phyloP scores from a whole-genome alignment of 2,329 filamentous ascomycete species.

The Claviceps capensis region DNA sequence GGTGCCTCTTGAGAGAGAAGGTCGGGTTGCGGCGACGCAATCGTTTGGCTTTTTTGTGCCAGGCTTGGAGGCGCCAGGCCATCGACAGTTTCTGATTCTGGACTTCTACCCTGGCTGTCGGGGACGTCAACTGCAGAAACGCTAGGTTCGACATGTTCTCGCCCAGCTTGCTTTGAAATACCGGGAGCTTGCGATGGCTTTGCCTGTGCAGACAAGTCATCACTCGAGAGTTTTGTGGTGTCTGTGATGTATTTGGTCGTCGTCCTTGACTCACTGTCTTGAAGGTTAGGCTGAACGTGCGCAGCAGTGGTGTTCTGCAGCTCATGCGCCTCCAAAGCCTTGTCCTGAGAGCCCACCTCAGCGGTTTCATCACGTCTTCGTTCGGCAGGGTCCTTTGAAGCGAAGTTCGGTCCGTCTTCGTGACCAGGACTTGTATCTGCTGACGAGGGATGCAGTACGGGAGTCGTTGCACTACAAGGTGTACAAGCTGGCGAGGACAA shows the following conservation, averaged over 20 bases:
- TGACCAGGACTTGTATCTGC: constrained; percentile 63
- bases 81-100: constrained; percentile 22
- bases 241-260: constrained; percentile 9
- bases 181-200: not conserved
- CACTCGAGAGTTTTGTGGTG: constrained; percentile 2
- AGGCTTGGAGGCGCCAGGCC: constrained; percentile 12
- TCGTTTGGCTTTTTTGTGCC: constrained; percentile 6
- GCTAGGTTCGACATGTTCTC: not conserved
- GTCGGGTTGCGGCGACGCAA: constrained; percentile 1
- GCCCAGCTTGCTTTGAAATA: not conserved
- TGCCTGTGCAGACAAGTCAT: not conserved
- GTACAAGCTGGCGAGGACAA: constrained; percentile 51
- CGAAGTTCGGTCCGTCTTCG: constrained; percentile 43
- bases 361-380: constrained; percentile 27
- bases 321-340: not conserved
- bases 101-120: constrained; percentile 20
- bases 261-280: constrained; percentile 21
- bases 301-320: constrained; percentile 15
- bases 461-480: constrained; percentile 59
- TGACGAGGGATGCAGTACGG: constrained; percentile 52
- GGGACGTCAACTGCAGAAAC: constrained; percentile 14
- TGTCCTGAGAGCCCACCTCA: not conserved
- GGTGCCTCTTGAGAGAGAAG: constrained; percentile 5
- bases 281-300: constrained; percentile 27
- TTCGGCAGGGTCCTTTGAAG: constrained; percentile 25